phyloP scores from a whole-genome alignment of 805 yeast species.

The Wickerhamomyces strasburgensis region DNA sequence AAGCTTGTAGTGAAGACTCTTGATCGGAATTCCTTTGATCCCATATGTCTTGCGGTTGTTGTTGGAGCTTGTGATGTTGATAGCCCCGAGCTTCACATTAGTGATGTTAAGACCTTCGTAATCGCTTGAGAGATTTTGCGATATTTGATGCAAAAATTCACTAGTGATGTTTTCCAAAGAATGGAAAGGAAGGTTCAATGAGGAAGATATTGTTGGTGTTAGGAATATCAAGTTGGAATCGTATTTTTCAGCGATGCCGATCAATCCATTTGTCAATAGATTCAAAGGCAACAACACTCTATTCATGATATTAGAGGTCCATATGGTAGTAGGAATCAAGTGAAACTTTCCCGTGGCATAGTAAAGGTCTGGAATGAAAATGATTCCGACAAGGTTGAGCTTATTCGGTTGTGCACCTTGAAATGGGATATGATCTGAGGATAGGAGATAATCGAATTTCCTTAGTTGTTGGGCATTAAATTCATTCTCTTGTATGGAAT shows the following conservation, averaged over 20 bases:
- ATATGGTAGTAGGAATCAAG: slow-evolving; percentile 42
- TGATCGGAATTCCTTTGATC: slow-evolving; percentile 20
- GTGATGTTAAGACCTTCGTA: slow-evolving; percentile 39
- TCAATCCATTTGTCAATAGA: slow-evolving; percentile 49
- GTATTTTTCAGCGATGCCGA: slow-evolving; percentile 48
- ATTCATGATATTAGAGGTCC: slow-evolving; percentile 44
- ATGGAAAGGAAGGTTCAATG: slow-evolving; percentile 55
- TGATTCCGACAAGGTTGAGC: slow-evolving; percentile 56
- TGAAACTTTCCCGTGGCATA: slow-evolving; percentile 69
- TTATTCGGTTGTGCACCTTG: slow-evolving; percentile 51
- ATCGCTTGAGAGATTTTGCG: slow-evolving; percentile 32
- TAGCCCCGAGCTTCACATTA: slow-evolving; percentile 43
- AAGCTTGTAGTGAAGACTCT: slow-evolving; percentile 17
- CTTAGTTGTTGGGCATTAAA: slow-evolving; percentile 41
- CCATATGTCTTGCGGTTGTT: slow-evolving; percentile 15
- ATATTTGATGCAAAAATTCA: slow-evolving; percentile 35
- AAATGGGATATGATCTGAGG: slow-evolving; percentile 53
- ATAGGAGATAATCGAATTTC: slow-evolving; percentile 44
- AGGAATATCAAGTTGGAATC: slow-evolving; percentile 45
- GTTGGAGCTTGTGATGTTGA: slow-evolving; percentile 33
- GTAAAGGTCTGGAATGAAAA: slow-evolving; percentile 65
- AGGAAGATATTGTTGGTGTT: slow-evolving; percentile 51
- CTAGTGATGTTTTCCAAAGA: slow-evolving; percentile 56
- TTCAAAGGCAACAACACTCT: slow-evolving; percentile 45
- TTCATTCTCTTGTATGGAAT: slow-evolving; percentile 31